Evolutionary conservation across 2,329 filamentous ascomycete genomes (phyloP), one percentile per base, ranked within the genome.

Genomic region (Fusarium liriodendri): DNA sequence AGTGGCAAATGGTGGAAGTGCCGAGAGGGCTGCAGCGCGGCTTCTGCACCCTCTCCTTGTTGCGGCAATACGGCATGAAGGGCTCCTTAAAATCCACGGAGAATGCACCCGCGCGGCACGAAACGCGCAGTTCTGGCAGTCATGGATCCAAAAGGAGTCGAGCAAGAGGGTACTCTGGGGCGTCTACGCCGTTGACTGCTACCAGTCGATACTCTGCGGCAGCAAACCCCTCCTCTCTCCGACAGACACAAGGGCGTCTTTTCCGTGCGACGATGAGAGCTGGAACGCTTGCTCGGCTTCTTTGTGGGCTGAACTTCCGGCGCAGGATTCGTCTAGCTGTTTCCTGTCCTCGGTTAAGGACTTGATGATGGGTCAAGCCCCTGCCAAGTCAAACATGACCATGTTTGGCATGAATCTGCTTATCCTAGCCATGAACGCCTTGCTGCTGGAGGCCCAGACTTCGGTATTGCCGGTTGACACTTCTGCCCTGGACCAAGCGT

Each of bases 211-310:
- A 42, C 37, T 61, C 37, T 61, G 58, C 27, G 58, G 58, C 16
- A 61, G 58, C 25, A 61, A 61, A 45, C 37, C 58, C 16, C 37
- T 61, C 10, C 37, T 61, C 37, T 61, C 25, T n/a, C 58, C 58
- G n/a, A 61, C 58, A 45, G 58, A 61, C 38, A 61, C 58, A 10
- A 45, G 58, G n/a, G 58, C 37, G 13, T 45, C 37, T 32, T 45
- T 61, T 29, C 58, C 58, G 13, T 61, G 58, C 27, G 37, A 61
- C 4, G 22, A 61, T 32, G 37, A 35, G 25, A 61, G 22, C n/a
- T 61, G 58, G 58, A 16, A 25, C 3, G 58, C 37, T 20, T 61
- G 58, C 18, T 60, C 25, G 8, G 58, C 58, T 0, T 61, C 58
- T 27, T 29, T 45, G 16, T 61, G 37, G 58, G 58, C 58, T 33